Evolutionary conservation across 2,329 filamentous ascomycete species (phyloP).

Genomic region (Akanthomyces lecanii): DNA sequence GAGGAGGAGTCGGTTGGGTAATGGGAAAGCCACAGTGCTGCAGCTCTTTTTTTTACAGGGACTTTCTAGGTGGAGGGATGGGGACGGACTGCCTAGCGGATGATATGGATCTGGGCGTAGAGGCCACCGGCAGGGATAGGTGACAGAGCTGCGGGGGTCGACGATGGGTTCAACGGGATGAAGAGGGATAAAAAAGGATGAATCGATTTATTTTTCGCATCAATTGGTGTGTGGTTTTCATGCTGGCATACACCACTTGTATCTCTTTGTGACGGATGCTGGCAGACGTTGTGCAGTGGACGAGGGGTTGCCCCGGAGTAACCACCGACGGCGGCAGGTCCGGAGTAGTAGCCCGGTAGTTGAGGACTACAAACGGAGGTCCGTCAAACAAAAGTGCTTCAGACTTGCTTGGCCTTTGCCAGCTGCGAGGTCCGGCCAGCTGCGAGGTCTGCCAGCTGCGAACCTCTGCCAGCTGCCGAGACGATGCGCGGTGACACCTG

Average conservation of each 20-base stretch:
- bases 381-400: slow-evolving; percentile 6
- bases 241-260: too few species aligned
- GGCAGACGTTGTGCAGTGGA: too few species aligned
- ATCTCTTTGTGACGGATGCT: too few species aligned
- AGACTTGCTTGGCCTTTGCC: background rate
- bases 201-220: background rate
- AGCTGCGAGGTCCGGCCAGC: background rate
- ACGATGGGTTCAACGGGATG: background rate
- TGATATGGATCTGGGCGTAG: background rate
- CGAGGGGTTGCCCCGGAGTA: too few species aligned
- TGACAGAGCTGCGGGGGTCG: background rate
- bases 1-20: slow-evolving; percentile 10
- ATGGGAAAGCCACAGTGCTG: slow-evolving; percentile 8
- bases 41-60: background rate
- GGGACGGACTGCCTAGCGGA: background rate
- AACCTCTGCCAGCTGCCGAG: background rate
- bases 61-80: background rate
- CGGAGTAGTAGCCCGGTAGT: background rate
- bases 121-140: too few species aligned
- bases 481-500: background rate
- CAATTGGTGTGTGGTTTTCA: background rate
- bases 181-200: background rate
- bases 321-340: background rate
- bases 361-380: background rate
- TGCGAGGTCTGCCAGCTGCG: background rate